Evolutionary conservation across 1,139 yeast genomes (phyloP), one percentile per base, ranked within the genome.

Genomic region (Geotrichum phurueaensis): DNA sequence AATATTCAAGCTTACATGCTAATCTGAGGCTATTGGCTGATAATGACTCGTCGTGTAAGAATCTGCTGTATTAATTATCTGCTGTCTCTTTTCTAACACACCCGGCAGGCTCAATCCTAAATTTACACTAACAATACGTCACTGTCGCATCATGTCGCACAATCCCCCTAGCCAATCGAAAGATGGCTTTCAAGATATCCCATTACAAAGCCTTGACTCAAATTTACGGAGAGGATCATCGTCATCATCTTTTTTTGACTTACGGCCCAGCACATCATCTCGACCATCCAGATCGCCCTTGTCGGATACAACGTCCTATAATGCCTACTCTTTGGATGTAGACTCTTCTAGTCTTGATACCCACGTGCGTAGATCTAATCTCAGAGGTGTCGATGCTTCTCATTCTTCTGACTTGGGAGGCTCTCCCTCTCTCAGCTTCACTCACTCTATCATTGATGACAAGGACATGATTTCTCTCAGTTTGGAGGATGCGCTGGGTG

Each of bases 401-500:
- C 13, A 18, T 1, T 10, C 29, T 15, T 45, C 54, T 12, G 47
- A 27, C 12, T 15, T 50, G 13, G 53, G 33, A 9, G 39, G 39
- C 45, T 31, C 45, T 51, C 22, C 43, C 2, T 20, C 43, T 18
- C n/a, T 31, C n/a, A 39, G 50, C 9, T n/a, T 53, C 18, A 27
- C 48, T 33, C 15, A 43, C 13, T 20, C 54, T 3, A 22, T 49
- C 12, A 48, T 49, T 13, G 56, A 54, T 2, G 50, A 49, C 5
- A 22, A 39, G 12, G 27, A 39, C 22, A 52, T 55, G 29, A 33
- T 58, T 12, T 50, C 55, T n/a, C 53, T 47, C 12, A 69, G 69
- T 7, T 59, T 69, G 27, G 63, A 68, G 27, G 71, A 69, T 53
- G 71, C 71, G 1, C 57, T 69, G 47, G 71, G 71, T 3, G 56